Evolutionary conservation across 148 eudicot species (phyloP), one percentile per base, ranked within the genome.

Genomic region (Drosera capensis): DNA sequence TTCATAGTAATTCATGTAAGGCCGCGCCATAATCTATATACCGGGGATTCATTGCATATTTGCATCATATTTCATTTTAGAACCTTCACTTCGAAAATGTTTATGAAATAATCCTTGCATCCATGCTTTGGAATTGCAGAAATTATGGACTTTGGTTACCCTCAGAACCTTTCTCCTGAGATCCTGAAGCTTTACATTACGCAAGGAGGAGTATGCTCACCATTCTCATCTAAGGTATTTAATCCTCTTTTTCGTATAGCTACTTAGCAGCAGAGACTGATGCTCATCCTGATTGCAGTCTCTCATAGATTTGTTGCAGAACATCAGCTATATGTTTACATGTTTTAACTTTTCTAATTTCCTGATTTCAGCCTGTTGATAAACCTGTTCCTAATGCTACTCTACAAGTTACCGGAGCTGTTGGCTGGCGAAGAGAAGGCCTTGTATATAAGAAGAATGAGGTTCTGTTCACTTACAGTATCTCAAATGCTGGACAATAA

Each of bases 321-420:
- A n/a, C n/a, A n/a, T n/a, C n/a, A n/a, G n/a, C n/a, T n/a, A n/a
- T n/a, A n/a, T n/a, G n/a, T 39, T 14, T 2, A 39, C 17, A 7
- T 28, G 36, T 18, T 8, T n/a, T 11, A 38, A 36, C n/a, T n/a
- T n/a, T 56, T 25, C 42, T 26, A 52, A 20, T 45, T 38, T 42
- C n/a, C n/a, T n/a, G n/a, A n/a, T n/a, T n/a, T n/a, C n/a, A 90
- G 99, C 72, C 93, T 61, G 49, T 74, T 44, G 95, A 90, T 63
- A 90, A 81, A 65, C 94, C 95, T 40, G 93, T 85, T 43, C 95
- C 99, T n/a, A 90, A 90, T 71, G 99, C 99, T 44, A 90, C 99
- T 19, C 63, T 90, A 50, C 99, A 90, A 85, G 99, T 90, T 45
- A 90, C 99, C 35, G 99, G 99, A 43, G 99, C 99, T 62, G 95